Percentiles rank a stretch among this genome's conserved stretches.
Conservation (phyloP, 2,329 filamentous ascomycete genomes). For the Apiospora kogelbergensis region DNA sequence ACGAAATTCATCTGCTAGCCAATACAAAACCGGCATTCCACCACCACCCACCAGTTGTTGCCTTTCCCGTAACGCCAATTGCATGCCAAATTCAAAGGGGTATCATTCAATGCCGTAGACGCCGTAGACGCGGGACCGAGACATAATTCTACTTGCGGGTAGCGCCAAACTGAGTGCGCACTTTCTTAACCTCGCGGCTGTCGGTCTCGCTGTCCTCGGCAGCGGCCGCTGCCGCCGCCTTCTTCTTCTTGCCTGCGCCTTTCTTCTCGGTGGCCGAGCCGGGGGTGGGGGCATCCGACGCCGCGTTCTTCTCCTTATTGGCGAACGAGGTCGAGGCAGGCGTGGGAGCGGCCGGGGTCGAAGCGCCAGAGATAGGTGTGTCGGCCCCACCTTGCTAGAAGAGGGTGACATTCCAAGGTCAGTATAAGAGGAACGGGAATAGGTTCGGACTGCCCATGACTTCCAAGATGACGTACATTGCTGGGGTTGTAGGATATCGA, state of each 20-base stretch:
- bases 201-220: constrained; percentile 61
- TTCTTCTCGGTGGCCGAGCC: constrained; percentile 50
- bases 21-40: background rate
- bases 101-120: constrained; percentile 3
- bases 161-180: constrained; percentile 58
- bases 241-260: constrained; percentile 45
- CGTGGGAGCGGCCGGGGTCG: constrained; percentile 51
- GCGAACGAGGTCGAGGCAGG: constrained; percentile 54
- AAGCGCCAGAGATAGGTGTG: constrained; percentile 42
- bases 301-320: constrained; percentile 40
- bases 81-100: background rate
- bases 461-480: constrained; percentile 27
- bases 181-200: constrained; percentile 51
- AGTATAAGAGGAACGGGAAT: no score
- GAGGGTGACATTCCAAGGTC: background rate
- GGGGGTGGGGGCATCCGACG: constrained; percentile 55
- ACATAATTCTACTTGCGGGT: constrained; percentile 42
- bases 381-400: constrained; percentile 37
- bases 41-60: background rate
- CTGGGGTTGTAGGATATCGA: constrained; percentile 60
- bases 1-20: background rate
- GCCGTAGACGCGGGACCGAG: background rate
- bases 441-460: background rate
- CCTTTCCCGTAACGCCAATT: background rate
- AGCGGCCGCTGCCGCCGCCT: constrained; percentile 48